Base-by-base conservation (phyloP, 2,329 filamentous ascomycete species). In the Paraphoma chrysanthemicola region DNA sequence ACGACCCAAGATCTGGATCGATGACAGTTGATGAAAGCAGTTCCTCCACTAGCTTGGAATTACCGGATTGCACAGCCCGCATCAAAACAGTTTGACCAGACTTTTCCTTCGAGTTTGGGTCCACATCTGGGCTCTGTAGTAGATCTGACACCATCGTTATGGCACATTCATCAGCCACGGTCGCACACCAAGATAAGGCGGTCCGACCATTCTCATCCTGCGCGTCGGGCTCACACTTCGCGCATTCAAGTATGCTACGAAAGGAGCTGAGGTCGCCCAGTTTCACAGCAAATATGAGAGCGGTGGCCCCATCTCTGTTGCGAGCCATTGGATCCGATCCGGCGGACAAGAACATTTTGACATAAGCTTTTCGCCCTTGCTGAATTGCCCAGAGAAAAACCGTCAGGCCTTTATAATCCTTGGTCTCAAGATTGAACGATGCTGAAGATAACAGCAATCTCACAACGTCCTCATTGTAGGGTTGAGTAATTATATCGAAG, bases 341-440 rank as follows among this genome's bases (percentile, higher is more conserved):
- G 29, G 36, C 33, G 11, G 48, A 50, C 17, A 50, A 14, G 36
- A 50, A 43, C 8, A 50, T 16, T 28, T 50, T 50, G 33, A 50
- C 48, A 43, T 50, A 42, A 30, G 48, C 6, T n/a, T 42, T 50
- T 16, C 48, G 48, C 12, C 48, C 48, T 50, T 42, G 48, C 11
- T 44, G 6, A 14, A 44, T 44, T 14, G 43, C 16, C 43, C 43
- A 44, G 17, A 44, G 43, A 23, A 44, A 16, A 44, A 44, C 6
- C 16, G 43, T 28, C 10, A 7, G 23, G 23, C 23, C 23, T 23
- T 23, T 5, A 23, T 2, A 23, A 23, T 23, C 5, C 23, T 23
- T 44, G 28, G 6, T 44, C 43, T 44, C 43, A 7, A 44, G 18
- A 28, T 44, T 28, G 3, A 44, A 28, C 12, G 43, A 44, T 28